A percentile compares a stretch with the other conserved stretches of the same genome.
Conservation (phyloP, 2,329 filamentous ascomycete genomes). For the Lecanosticta acicola region DNA sequence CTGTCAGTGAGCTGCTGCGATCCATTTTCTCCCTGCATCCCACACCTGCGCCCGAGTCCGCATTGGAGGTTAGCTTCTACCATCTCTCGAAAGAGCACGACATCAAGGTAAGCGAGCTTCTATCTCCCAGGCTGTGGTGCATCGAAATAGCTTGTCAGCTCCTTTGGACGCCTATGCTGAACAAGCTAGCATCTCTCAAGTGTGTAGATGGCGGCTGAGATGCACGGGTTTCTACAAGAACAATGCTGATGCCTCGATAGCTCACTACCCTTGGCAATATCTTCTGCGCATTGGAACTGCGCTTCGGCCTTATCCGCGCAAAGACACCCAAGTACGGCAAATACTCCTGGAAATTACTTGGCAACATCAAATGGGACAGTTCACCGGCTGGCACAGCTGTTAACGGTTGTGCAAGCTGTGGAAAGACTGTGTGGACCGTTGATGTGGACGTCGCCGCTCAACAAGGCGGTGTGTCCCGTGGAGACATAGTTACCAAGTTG, state of each 20-base stretch:
- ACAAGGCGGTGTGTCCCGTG: slow-evolving; percentile 35
- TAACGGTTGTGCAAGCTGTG: slow-evolving; percentile 37
- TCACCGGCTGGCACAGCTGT: slow-evolving; percentile 45
- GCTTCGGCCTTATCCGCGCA: slow-evolving; percentile 52
- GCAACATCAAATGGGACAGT: slow-evolving; percentile 33
- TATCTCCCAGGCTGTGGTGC: too few species aligned
- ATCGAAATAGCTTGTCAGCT: too few species aligned
- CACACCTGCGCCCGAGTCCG: slow-evolving; percentile 2
- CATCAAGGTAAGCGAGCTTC: slow-evolving; percentile 45
- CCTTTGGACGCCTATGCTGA: too few species aligned
- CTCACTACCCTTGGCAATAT: slow-evolving; percentile 47
- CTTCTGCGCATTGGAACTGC: slow-evolving; percentile 57
- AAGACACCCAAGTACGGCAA: slow-evolving; percentile 53
- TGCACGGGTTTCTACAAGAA: too few species aligned
- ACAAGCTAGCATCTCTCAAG: too few species aligned
- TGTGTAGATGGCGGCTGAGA: too few species aligned
- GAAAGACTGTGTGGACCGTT: slow-evolving; percentile 41
- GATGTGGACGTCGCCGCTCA: slow-evolving; percentile 43
- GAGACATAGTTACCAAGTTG: slow-evolving; percentile 50
- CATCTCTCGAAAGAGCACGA: slow-evolving; percentile 48
- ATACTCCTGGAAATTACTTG: slow-evolving; percentile 46
- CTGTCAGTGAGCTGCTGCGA: slow-evolving; percentile 45
- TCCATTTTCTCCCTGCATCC: slow-evolving; percentile 44
- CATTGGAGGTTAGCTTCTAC: slow-evolving; percentile 39
- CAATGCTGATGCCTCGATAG: slow-evolving; percentile 7